A percentile compares a stretch with the other conserved stretches of the same genome.
phyloP scores from a whole-genome alignment of 1,284 basidiomycete genomes.

The Chondrostereum purpureum region DNA sequence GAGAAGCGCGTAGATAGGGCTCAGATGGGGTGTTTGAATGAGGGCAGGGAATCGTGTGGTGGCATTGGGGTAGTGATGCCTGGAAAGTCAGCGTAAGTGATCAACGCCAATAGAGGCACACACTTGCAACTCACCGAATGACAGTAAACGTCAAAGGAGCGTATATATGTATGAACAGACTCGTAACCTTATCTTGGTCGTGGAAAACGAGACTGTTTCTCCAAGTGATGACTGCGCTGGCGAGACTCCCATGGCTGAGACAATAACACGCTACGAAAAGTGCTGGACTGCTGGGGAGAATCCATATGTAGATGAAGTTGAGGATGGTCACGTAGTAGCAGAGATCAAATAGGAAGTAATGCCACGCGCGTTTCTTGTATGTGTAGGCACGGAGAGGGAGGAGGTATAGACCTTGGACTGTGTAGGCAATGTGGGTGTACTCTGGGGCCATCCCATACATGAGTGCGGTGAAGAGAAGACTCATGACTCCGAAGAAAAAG shows the following conservation, averaged over 20 bases:
- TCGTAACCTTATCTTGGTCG: constrained; percentile 89
- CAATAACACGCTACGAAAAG: constrained; percentile 86
- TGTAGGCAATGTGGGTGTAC: constrained; percentile 76
- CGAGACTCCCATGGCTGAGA: constrained; percentile 82
- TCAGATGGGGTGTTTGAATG: constrained; percentile 51
- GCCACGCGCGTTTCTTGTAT: constrained; percentile 85
- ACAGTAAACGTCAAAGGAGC: constrained; percentile 83
- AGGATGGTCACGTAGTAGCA: constrained; percentile 89
- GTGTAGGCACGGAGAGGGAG: constrained; percentile 75
- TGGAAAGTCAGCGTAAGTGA: constrained; percentile 24
- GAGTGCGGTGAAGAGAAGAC: constrained; percentile 75
- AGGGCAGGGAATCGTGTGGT: constrained; percentile 80
- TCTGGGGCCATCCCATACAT: constrained; percentile 80
- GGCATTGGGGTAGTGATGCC: constrained; percentile 78
- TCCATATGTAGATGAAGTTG: constrained; percentile 85
- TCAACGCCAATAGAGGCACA: constrained; percentile 6
- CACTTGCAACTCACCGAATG: constrained; percentile 56
- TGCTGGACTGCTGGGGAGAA: constrained; percentile 64
- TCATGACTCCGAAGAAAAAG: constrained; percentile 90
- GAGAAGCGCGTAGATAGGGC: constrained; percentile 56
- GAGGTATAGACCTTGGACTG: constrained; percentile 68
- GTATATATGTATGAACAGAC: constrained; percentile 87
- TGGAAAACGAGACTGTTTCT: constrained; percentile 96
- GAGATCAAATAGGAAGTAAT: constrained; percentile 88
- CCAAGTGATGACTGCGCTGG: constrained; percentile 94